Evolutionary conservation across 2,329 filamentous ascomycete genomes (phyloP).

Genomic region (Nemania diffusa): DNA sequence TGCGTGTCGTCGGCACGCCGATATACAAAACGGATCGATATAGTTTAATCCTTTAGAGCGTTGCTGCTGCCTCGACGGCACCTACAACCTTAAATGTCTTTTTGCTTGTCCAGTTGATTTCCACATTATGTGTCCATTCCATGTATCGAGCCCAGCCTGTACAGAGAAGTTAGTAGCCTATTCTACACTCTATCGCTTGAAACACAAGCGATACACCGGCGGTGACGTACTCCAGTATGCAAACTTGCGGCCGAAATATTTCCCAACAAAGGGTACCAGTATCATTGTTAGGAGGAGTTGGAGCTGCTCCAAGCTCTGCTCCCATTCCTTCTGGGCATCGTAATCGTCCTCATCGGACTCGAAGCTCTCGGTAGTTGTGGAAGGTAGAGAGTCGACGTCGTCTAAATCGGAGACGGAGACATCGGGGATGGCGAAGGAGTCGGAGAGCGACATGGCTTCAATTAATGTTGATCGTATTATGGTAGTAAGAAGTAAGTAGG

Average conservation of each 20-base stretch:
- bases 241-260: conserved; percentile 93
- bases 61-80: conserved; percentile 68
- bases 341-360: conserved; percentile 71
- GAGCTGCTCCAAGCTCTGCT: conserved; percentile 90
- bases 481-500: conserved; percentile 7
- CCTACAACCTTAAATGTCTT: conserved; percentile 71
- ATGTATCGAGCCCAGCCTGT: conserved; percentile 92
- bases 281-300: conserved; percentile 95
- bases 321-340: conserved; percentile 95
- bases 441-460: conserved; percentile 53
- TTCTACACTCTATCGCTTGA: background rate
- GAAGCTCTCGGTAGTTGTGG: conserved; percentile 63
- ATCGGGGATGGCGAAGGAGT: conserved; percentile 65
- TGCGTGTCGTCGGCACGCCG: background rate
- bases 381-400: conserved; percentile 73
- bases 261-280: conserved; percentile 90
- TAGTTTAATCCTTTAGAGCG: conserved; percentile 50
- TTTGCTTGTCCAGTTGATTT: conserved; percentile 74
- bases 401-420: conserved; percentile 61
- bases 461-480: conserved; percentile 40
- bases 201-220: no score
- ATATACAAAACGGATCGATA: no score
- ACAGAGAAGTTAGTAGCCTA: conserved; percentile 28
- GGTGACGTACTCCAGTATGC: conserved; percentile 88
- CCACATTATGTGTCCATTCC: conserved; percentile 89